A percentile compares a stretch with the other conserved stretches of the same genome.
These are phyloP conservation scores for Penstemon barbatus DNA, from an alignment of 257 asterid genomes.

Conservation along the genomic window DNA sequence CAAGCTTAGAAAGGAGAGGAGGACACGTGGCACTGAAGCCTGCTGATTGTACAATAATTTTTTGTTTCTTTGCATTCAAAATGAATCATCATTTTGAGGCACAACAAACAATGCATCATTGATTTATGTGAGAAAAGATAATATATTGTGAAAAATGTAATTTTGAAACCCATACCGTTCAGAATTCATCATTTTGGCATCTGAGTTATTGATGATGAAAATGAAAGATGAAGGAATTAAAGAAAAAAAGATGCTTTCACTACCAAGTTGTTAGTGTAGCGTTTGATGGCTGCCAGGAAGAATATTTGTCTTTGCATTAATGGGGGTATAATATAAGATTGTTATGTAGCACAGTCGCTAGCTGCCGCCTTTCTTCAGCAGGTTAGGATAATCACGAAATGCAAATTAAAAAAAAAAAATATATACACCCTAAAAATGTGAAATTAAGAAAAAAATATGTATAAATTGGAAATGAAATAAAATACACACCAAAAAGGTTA, in stretches of 20 bases:
- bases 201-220: conserved; percentile 17
- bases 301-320: conserved; percentile 20
- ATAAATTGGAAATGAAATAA: neutral
- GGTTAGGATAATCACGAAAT: too few species aligned
- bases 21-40: conserved; percentile 52
- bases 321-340: neutral
- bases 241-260: conserved; percentile 12
- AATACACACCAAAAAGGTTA: too few species aligned
- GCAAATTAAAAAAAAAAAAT: neutral
- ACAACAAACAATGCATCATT: conserved; percentile 25
- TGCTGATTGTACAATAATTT: neutral
- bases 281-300: conserved; percentile 24
- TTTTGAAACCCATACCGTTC: conserved; percentile 20
- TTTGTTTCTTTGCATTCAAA: neutral
- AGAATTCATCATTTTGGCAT: conserved; percentile 14
- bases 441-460: neutral
- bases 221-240: conserved; percentile 26
- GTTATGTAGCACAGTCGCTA: neutral
- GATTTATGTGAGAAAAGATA: conserved; percentile 5
- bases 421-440: neutral
- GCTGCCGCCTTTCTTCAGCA: neutral
- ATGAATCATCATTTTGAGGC: conserved; percentile 24
- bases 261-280: neutral
- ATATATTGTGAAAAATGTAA: conserved; percentile 1
- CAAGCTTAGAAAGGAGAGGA: conserved; percentile 29